Evolutionary conservation across 1,284 basidiomycete genomes (phyloP), one percentile per base, ranked within the genome.

Genomic region (Thelephora terrestris): DNA sequence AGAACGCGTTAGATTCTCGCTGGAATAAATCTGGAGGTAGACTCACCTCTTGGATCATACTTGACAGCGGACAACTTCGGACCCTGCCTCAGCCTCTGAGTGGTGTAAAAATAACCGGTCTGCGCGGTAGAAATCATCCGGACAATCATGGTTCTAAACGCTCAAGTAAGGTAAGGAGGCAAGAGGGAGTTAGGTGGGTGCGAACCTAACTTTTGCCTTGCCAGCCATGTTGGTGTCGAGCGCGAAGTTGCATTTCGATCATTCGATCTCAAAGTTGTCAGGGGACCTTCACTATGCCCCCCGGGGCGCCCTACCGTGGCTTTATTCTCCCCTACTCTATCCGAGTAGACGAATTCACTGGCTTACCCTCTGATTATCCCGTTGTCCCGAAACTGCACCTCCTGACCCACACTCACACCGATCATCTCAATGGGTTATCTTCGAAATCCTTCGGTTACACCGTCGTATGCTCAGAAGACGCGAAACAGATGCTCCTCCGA

Each of bases 21-120:
- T 32, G 0, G 17, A 5, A 6, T n/a, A 45, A 12, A 45, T 18
- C 21, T 10, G 34, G 37, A 40, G 24, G 5, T 32, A 37, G 5
- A 65, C 80, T 54, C 61, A 91, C 91, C 88, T 64, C 72, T 70
- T 2, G 90, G 90, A 60, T 94, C 91, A 65, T 92, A 94, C 67
- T 94, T 93, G 58, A 93, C 85, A 34, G 85, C 81, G 32, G 85
- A 79, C 49, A 94, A 69, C 63, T 77, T 84, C 20, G 85, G 78
- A 4, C 78, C 82, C 57, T 78, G 64, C 27, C 91, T 75, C 44
- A 83, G 67, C 20, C 90, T 75, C 55, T 81, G 76, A 3, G 85
- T 86, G 9, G 88, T 89, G 67, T 93, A 94, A 65, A 92, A 92
- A 69, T 78, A 91, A 16, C 91, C 91, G 1, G 90, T 92, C 63